A percentile compares a stretch with the other conserved stretches of the same genome.
phyloP scores from a whole-genome alignment of 148 eudicot species.

The Euryodendron excelsum region DNA sequence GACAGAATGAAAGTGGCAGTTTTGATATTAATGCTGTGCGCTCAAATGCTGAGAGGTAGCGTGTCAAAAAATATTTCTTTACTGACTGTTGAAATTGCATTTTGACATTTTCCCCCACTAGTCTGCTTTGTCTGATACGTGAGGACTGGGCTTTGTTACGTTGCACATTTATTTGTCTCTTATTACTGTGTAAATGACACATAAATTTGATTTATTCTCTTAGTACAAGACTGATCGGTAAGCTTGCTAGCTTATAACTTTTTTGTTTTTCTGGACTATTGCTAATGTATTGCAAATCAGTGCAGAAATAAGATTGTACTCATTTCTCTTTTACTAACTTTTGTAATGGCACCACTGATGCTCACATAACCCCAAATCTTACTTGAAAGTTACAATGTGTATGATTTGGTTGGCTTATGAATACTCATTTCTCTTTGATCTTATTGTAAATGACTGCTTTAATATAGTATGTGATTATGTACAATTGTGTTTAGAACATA shows the following conservation, averaged over 20 bases:
- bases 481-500: too few species aligned
- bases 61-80: background rate
- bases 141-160: background rate
- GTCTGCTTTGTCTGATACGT: background rate
- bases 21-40: slow-evolving; percentile 43
- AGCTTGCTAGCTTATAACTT: background rate
- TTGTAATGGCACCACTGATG: background rate
- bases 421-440: background rate
- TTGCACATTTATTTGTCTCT: slow-evolving; percentile 1
- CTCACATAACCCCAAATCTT: background rate
- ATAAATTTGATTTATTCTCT: background rate
- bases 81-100: background rate
- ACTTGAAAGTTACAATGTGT: background rate
- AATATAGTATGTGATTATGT: too few species aligned
- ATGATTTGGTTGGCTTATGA: background rate
- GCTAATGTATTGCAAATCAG: background rate
- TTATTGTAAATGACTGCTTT: background rate
- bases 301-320: background rate
- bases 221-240: background rate
- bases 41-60: slow-evolving; percentile 88
- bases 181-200: background rate
- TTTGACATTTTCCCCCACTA: background rate
- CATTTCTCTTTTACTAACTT: background rate
- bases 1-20: slow-evolving; percentile 31
- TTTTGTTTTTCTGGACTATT: background rate